phyloP scores from a whole-genome alignment of 108 stramenopile genomes.

The Chaetoceros muelleri region DNA sequence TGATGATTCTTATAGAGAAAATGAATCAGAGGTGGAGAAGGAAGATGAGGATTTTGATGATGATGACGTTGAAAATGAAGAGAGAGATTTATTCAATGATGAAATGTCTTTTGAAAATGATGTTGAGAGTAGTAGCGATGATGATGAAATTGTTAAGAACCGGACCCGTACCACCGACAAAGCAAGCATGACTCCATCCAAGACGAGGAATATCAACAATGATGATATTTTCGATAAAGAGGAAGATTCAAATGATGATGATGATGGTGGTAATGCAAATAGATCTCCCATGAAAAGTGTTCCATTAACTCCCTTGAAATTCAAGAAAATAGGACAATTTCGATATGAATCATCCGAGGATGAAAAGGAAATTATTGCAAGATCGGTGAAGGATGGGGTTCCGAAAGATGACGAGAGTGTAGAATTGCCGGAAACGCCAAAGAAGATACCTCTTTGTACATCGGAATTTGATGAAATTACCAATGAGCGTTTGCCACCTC shows the following conservation, averaged over 20 bases:
- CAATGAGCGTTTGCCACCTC: constrained; percentile 30
- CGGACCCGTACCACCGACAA: constrained; percentile 7
- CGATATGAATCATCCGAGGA: neutral
- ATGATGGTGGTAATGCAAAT: constrained; percentile 4
- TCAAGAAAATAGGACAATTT: neutral
- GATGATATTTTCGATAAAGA: constrained; percentile 3
- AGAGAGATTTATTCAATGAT: constrained; percentile 24
- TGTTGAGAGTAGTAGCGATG: constrained; percentile 10
- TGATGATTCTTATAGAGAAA: neutral
- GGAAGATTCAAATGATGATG: neutral
- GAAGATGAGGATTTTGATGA: constrained; percentile 17
- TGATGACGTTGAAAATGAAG: constrained; percentile 17
- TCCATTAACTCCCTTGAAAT: neutral
- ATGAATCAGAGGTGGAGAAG: neutral
- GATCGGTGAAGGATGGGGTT: neutral
- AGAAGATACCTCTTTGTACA: constrained; percentile 23
- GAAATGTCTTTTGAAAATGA: constrained; percentile 26
- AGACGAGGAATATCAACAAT: constrained; percentile 1
- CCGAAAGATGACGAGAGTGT: neutral
- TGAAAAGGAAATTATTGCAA: constrained; percentile 7
- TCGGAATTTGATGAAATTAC: constrained; percentile 59
- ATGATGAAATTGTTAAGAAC: constrained; percentile 9
- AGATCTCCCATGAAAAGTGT: neutral
- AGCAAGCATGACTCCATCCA: constrained; percentile 11
- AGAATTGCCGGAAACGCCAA: neutral